Evolutionary conservation across 75 land plant species (phyloP), one percentile per base, ranked within the genome.

Genomic region (Cupressus sempervirens): DNA sequence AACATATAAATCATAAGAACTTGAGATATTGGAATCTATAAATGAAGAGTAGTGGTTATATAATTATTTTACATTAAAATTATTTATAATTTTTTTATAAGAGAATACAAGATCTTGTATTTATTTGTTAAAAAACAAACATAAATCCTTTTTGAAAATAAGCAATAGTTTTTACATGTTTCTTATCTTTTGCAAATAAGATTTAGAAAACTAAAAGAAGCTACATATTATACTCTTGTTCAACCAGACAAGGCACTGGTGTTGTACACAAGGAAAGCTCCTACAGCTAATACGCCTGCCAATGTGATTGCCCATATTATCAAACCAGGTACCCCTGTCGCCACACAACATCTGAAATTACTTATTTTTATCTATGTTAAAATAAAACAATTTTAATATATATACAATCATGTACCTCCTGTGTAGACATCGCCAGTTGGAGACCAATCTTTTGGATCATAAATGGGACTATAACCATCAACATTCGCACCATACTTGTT

Each of bases 401-500:
- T 84, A 4, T 34, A 35, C 18, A n/a, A 43, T 18, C 15, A 32
- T 34, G 83, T 86, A 93, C 96, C 96, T 86, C 94, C 94, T 35
- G 87, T 92, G 85, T 95, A 95, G 75, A 87, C 89, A 84, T 95
- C 95, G 14, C 96, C 96, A 76, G 53, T 70, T 13, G 95, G 75
- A 36, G 95, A 89, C 95, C 95, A 95, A 67, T 95, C 95, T 0
- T 91, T 87, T 29, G 86, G 84, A 18, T 80, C 54, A 65, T 92
- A 95, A 84, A 95, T 95, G 0, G 96, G 96, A 23, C 98, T 96
- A 95, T 97, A 97, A 4, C 99, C 99, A 86, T 97, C 99, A 4
- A 97, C 99, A 76, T 97, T 97, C 1, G 98, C 98, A 2, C 99
- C 99, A 52, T 97, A 97, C 74, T 97, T 96, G 88, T 93, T 94